Percentiles rank a stretch among this genome's conserved stretches.
Evolutionary conservation across 2,329 filamentous ascomycete genomes (phyloP).

Genomic region (Chaetomium sp.): DNA sequence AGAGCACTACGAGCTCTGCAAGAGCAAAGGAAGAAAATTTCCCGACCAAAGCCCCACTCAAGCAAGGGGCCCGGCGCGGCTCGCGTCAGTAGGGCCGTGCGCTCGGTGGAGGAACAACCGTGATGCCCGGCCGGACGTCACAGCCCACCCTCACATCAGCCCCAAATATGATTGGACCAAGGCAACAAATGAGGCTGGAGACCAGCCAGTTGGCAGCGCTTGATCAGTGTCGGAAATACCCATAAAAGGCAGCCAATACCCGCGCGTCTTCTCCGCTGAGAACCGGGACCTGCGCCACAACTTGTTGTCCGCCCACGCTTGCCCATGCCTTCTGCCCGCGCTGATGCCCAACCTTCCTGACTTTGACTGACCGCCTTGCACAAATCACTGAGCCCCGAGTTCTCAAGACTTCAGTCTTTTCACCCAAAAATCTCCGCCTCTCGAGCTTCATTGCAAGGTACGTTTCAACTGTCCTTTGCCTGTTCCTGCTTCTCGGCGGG

Average conservation of each 20-base stretch:
- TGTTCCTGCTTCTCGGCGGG: conserved; percentile 1
- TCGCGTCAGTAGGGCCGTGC: not conserved
- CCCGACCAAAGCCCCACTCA: not conserved
- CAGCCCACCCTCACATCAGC: not conserved
- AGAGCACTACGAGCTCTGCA: not conserved
- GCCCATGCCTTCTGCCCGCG: conserved; percentile 20
- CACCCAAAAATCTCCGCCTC: conserved; percentile 7
- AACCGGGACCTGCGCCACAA: conserved; percentile 22
- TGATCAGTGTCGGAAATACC: conserved; percentile 16
- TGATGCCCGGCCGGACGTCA: conserved; percentile 6
- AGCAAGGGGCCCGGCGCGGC: too few species aligned
- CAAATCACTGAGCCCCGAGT: conserved; percentile 22
- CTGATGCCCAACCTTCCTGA: conserved; percentile 32
- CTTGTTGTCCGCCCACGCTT: conserved; percentile 14
- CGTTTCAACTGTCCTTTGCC: conserved; percentile 8
- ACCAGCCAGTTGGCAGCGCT: conserved; percentile 23
- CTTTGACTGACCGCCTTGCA: conserved; percentile 30
- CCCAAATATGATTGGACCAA: conserved; percentile 3
- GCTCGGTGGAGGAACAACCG: conserved; percentile 17
- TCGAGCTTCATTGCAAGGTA: conserved; percentile 16
- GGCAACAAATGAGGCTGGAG: conserved; percentile 24
- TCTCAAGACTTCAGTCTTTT: conserved; percentile 7
- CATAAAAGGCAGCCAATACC: conserved; percentile 16
- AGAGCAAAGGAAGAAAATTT: not conserved
- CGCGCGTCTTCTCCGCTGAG: conserved; percentile 11